Percentiles rank a stretch among this genome's conserved stretches.
These are phyloP conservation scores for Tolypocladium tundrense DNA, from an alignment of 2,329 filamentous ascomycete genomes.

Conservation along the genomic window DNA sequence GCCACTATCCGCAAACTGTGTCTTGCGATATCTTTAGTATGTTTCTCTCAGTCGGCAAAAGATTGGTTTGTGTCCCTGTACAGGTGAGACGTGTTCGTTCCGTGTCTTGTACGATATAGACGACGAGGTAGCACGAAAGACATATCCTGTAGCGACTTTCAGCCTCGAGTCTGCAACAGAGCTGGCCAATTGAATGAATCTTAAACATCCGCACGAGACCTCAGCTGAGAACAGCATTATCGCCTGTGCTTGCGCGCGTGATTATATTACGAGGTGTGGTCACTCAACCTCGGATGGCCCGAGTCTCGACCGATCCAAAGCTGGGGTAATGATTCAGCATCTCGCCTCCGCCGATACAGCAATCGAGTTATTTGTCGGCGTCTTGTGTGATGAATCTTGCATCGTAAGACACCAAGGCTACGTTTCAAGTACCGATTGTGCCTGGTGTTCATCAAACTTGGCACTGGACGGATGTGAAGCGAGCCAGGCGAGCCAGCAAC, in stretches of 20 bases:
- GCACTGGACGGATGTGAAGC: too few relatives aligned
- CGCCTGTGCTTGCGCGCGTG: neutral
- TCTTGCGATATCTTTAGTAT: neutral
- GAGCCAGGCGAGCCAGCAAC: too few relatives aligned
- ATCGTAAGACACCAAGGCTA: neutral
- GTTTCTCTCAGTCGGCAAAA: neutral
- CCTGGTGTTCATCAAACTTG: neutral
- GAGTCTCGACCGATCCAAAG: neutral
- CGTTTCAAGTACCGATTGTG: neutral
- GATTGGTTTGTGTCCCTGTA: neutral
- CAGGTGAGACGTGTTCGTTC: neutral
- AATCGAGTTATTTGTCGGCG: neutral
- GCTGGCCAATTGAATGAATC: neutral
- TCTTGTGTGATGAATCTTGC: neutral
- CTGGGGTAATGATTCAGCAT: neutral
- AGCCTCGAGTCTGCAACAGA: neutral
- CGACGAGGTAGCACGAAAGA: neutral
- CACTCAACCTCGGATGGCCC: neutral
- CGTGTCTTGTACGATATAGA: neutral
- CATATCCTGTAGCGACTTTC: neutral
- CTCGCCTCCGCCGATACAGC: neutral
- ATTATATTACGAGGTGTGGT: neutral
- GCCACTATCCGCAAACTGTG: neutral
- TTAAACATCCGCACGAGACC: neutral
- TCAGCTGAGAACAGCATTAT: neutral